Percentiles rank a stretch among this genome's conserved stretches.
Conservation (phyloP, 2,329 filamentous ascomycete genomes). For the Davidsoniella eucalypti region DNA sequence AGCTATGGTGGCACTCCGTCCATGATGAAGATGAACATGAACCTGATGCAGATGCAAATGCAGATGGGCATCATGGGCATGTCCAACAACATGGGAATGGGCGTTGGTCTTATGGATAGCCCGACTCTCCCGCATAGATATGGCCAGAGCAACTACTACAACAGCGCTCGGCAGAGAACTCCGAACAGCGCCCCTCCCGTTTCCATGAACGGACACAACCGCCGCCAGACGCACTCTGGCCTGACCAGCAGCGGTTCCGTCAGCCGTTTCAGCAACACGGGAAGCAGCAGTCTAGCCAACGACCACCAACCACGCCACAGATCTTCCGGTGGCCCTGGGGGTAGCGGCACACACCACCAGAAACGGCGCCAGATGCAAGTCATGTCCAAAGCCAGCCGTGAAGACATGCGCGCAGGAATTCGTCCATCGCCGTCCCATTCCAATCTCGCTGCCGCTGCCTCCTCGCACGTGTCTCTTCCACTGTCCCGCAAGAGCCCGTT, state of each 20-base stretch:
- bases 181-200: background rate
- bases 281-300: background rate
- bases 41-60: background rate
- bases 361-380: slow-evolving; percentile 8
- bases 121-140: slow-evolving; percentile 14
- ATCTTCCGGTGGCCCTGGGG: background rate
- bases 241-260: slow-evolving; percentile 8
- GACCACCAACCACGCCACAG: background rate
- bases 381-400: slow-evolving; percentile 10
- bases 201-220: background rate
- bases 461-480: background rate
- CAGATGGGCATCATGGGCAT: slow-evolving; percentile 14
- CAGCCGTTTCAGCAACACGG: slow-evolving; percentile 1
- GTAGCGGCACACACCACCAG: background rate
- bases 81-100: slow-evolving; percentile 14
- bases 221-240: slow-evolving; percentile 7
- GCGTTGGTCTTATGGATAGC: slow-evolving; percentile 21
- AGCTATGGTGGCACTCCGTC: slow-evolving; percentile 11
- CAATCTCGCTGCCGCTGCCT: background rate
- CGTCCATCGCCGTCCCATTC: background rate
- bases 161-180: background rate
- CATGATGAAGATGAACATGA: slow-evolving; percentile 3
- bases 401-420: slow-evolving; percentile 8
- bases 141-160: background rate
- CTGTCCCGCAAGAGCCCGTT: slow-evolving; percentile 2